Percentiles rank a stretch among this genome's conserved stretches.
phyloP scores from a whole-genome alignment of 352 stramenopile species.

The Elongisporangium senticosum region DNA sequence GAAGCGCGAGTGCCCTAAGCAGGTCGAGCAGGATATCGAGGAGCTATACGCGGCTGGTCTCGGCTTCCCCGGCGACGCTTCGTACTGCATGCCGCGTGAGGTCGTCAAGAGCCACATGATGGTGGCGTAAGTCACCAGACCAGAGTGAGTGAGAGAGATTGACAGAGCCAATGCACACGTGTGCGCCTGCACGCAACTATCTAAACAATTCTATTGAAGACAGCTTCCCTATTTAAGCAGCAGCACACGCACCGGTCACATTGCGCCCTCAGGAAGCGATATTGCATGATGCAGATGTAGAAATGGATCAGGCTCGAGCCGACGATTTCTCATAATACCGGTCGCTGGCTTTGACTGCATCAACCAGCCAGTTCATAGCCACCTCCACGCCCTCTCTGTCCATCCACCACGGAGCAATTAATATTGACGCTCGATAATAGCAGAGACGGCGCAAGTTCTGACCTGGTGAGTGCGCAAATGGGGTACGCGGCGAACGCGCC shows the following conservation, averaged over 20 bases:
- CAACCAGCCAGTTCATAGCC: slow-evolving; percentile 70
- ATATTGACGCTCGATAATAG: not conserved
- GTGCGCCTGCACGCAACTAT: not conserved
- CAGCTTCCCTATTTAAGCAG: not conserved
- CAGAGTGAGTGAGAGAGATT: not conserved
- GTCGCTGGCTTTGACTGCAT: slow-evolving; percentile 64
- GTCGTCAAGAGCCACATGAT: not conserved
- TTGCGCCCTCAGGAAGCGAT: not conserved
- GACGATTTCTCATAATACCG: slow-evolving; percentile 50
- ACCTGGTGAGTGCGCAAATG: slow-evolving; percentile 62
- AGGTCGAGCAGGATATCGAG: not conserved
- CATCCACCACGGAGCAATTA: not conserved
- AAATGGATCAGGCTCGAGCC: not conserved
- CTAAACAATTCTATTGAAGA: not conserved
- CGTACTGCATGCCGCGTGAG: not conserved
- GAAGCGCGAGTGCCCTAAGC: not conserved
- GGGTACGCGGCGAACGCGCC: slow-evolving; percentile 37
- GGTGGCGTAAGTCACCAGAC: not conserved
- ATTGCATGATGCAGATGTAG: not conserved
- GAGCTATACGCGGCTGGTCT: not conserved
- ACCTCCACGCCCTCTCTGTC: slow-evolving; percentile 56
- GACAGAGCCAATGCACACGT: not conserved
- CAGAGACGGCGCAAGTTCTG: not conserved
- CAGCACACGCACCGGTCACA: not conserved
- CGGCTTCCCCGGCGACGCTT: not conserved